Evolutionary conservation across 768 basidiomycete genomes (phyloP), one percentile per base, ranked within the genome.

Genomic region (Leccinellum rugosiceps): DNA sequence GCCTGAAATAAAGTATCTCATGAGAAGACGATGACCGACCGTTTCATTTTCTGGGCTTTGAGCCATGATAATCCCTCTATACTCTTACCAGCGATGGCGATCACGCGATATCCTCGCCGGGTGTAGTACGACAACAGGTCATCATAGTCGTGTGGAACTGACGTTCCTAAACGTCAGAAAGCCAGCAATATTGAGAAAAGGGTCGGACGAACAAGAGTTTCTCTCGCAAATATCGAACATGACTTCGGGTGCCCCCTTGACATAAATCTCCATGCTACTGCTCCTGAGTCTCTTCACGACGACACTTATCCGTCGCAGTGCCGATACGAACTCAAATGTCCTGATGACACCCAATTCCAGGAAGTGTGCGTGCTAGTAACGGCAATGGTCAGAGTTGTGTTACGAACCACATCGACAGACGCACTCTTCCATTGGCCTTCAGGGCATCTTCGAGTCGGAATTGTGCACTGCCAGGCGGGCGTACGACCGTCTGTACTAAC

Each of bases 241-340:
- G 55, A 98, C 93, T 73, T 99, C 97, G 0, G 97, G 97, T 2
- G 97, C 97, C n/a, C 97, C 97, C 69, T 99, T 99, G 65, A 95
- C 94, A 68, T 98, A 98, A 11, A 98, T 80, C 69, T 99, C 97
- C 94, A 99, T 98, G 70, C 90, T 93, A 53, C 75, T 84, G 62
- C 95, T 95, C 72, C 90, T 97, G 53, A 99, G 81, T 52, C 93
- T 81, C 72, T 98, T 99, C 65, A 98, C 96, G 52, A 99, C 85
- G 26, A 99, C 97, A 61, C 95, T 97, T 96, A 99, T 99, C 52
- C 97, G 78, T 26, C 97, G 83, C 21, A 98, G 79, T 4, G 90
- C 79, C 8, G 96, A 97, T 2, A 96, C 92, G 68, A 99, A 99
- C 67, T 99, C 97, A 65, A 96, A 99, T 4, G 90, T 92, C 43